Base-by-base conservation (phyloP, 345 rosid species). In the Limnanthes douglasii region DNA sequence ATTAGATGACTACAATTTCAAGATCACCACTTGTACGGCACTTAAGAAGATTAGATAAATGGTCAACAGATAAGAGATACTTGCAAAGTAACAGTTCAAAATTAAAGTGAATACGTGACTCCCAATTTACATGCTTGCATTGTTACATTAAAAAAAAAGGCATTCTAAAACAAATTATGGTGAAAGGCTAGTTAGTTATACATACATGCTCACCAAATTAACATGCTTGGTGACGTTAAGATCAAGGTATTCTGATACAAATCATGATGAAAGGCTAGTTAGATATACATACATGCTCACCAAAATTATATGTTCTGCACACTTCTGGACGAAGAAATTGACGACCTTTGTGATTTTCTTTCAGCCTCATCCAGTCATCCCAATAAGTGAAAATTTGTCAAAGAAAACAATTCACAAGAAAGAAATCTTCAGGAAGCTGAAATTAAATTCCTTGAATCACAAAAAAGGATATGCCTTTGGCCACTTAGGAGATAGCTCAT, bases 401-500 rank as follows among this genome's bases (percentile, higher is more conserved):
- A 78, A 69, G 84, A 68, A 73, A 69, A 51, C 53, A 35, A 30
- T 12, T 48, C 14, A 33, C 11, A 33, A 11, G 32, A 22, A 31
- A 45, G 15, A 13, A 37, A 56, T 25, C 21, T 33, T 8, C 15
- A 44, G 24, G 42, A 40, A 40, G 35, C 37, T 38, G 34, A 15
- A 22, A 31, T 27, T 40, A 20, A 48, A 26, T 58, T 15, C 9
- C 35, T 19, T 28, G 46, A 51, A 36, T n/a, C 23, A 7, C 18
- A 26, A 32, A 50, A 31, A 63, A 75, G 92, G 94, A 90, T 90
- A 90, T 90, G 98, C 98, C 51, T 80, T 84, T 26, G 96, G 98
- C 99, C 99, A 92, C 70, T 92, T 92, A 11, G 94, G 99, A 46
- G 99, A 92, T 31, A 92, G 76, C 63, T 85, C 99, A 60, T 78